Evolutionary conservation across 495 filamentous ascomycete genomes (phyloP).

Genomic region (Podospora anserina): DNA sequence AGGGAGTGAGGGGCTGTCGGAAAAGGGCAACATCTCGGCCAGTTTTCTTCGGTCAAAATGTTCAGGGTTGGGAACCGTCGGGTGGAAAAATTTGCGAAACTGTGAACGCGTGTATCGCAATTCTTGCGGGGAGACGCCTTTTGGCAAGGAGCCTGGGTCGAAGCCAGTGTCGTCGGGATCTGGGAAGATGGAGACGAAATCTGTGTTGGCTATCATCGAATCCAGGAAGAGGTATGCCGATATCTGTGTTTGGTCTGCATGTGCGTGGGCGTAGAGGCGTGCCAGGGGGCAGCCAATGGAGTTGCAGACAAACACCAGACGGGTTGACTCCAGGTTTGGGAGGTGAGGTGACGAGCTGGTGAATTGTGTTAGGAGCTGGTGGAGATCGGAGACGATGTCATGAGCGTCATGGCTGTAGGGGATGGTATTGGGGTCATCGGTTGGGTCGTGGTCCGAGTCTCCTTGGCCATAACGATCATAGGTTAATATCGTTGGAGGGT

Average conservation of each 20-base stretch:
- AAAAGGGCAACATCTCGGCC: conserved; percentile 46
- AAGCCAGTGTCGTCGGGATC: conserved; percentile 55
- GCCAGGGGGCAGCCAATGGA: conserved; percentile 60
- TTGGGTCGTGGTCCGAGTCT: conserved; percentile 53
- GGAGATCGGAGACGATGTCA: conserved; percentile 49
- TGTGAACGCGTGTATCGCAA: conserved; percentile 45
- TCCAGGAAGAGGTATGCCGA: conserved; percentile 56
- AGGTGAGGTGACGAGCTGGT: conserved; percentile 14
- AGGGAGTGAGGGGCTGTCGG: conserved; percentile 47
- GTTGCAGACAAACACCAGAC: conserved; percentile 53
- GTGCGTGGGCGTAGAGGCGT: conserved; percentile 47
- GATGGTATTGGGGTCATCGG: conserved; percentile 40
- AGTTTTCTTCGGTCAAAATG: conserved; percentile 53
- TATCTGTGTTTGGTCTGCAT: conserved; percentile 22
- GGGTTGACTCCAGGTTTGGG: conserved; percentile 1
- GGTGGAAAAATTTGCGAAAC: conserved; percentile 48
- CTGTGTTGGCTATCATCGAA: conserved; percentile 58
- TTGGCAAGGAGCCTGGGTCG: conserved; percentile 39
- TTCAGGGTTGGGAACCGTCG: conserved; percentile 54
- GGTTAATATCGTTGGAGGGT: conserved; percentile 45
- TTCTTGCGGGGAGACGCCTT: conserved; percentile 43
- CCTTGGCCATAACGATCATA: conserved; percentile 68
- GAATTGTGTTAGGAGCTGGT: conserved; percentile 48
- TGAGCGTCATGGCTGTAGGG: conserved; percentile 53
- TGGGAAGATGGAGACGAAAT: conserved; percentile 58